Evolutionary conservation across 108 stramenopile species (phyloP).

Genomic region (Skeletonema potamos): DNA sequence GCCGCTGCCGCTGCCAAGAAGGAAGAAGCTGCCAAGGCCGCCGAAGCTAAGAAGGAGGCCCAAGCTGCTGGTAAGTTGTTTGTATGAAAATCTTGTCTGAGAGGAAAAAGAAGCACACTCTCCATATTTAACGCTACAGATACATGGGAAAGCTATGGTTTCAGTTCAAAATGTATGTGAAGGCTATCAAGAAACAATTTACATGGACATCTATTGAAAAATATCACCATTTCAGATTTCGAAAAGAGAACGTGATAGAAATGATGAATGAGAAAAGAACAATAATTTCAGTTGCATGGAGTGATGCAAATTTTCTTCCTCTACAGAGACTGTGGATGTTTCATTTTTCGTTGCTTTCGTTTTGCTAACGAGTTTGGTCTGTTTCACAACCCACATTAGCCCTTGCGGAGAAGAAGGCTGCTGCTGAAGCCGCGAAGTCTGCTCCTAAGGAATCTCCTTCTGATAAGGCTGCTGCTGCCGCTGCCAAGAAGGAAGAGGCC

Average conservation of each 20-base stretch:
- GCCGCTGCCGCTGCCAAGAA: slow-evolving; percentile 2
- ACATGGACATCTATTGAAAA: not conserved
- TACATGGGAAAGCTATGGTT: no score
- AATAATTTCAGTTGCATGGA: not conserved
- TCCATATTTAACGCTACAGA: no score
- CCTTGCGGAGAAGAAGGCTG: not conserved
- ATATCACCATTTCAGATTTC: not conserved
- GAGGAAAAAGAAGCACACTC: not conserved
- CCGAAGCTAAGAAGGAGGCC: slow-evolving; percentile 15
- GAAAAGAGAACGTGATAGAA: not conserved
- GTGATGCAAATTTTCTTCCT: not conserved
- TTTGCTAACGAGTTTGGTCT: not conserved
- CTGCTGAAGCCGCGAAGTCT: slow-evolving; percentile 8
- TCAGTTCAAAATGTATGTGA: not conserved
- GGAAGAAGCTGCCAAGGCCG: slow-evolving; percentile 16
- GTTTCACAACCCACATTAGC: not conserved
- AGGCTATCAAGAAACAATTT: not conserved
- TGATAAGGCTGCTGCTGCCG: slow-evolving; percentile 11
- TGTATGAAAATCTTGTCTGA: not conserved
- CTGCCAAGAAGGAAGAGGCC: slow-evolving; percentile 9
- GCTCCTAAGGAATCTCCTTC: slow-evolving; percentile 1
- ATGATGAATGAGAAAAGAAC: not conserved
- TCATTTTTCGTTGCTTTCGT: not conserved
- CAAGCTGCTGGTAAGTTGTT: not conserved
- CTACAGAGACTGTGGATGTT: not conserved